Evolutionary conservation across 345 rosid genomes (phyloP), one percentile per base, ranked within the genome.

Genomic region (Boechera retrofracta): DNA sequence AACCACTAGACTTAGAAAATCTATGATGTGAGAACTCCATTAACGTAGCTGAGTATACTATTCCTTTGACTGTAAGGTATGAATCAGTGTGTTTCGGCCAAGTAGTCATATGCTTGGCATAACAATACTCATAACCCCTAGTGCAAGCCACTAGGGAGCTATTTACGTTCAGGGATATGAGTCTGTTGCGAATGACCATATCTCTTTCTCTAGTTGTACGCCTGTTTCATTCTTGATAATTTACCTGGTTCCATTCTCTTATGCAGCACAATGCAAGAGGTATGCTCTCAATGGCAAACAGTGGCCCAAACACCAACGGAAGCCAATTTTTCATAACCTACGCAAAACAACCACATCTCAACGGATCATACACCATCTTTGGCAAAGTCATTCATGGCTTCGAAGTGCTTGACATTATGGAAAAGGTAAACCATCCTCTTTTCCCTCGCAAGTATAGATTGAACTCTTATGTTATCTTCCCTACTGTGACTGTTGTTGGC

Each of bases 381-480:
- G 99, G 99, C 81, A 87, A 78, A 80, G 99, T 96, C 68, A 96
- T 96, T 78, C 98, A 96, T 72, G 99, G 99, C 29, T 95, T 95
- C 73, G 99, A 95, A 85, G 96, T 95, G 48, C 96, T 95, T 73
- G 98, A 95, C 86, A 71, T 95, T 57, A 95, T 95, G 99, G 99
- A 95, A 77, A 95, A 95, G 98, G 98, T 92, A 81, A 42, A 49
- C 53, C 8, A 26, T n/a, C 2, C 24, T 13, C 7, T 18, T 8
- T 31, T 6, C 26, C 26, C 44, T 18, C 26, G 44, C 58, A 33
- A 63, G 4, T 6, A 5, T 18, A 8, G 31, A 18, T 18, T 41
- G 24, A 7, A 44, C 10, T 47, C 12, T 42, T 18, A 10, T 32
- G 42, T 32, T 48, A 32, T 49, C 29, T 47, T 32, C 28, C 55